Conservation (phyloP, 805 yeast genomes). For the Nakazawaea sp. region DNA sequence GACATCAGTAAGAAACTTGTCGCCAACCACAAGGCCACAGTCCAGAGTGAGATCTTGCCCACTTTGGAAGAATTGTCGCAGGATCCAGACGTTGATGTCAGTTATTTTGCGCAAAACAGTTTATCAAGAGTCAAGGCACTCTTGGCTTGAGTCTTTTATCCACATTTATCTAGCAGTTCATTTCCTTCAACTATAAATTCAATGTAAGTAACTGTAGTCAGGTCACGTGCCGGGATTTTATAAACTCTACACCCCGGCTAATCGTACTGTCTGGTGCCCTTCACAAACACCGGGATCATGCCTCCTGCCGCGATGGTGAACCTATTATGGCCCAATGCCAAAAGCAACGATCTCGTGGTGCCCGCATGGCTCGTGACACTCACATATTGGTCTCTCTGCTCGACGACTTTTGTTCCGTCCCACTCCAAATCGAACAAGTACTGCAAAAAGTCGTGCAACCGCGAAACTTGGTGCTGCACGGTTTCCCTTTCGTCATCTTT, state of each 20-base stretch:
- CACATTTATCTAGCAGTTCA: too few relatives aligned
- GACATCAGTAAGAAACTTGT: constrained; percentile 48
- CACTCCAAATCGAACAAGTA: constrained; percentile 26
- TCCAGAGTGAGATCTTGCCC: constrained; percentile 51
- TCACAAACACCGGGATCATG: constrained; percentile 53
- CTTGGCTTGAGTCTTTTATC: too few relatives aligned
- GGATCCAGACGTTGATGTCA: constrained; percentile 85
- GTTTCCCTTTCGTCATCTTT: constrained; percentile 40
- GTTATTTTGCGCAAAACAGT: constrained; percentile 73
- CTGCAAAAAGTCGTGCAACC: constrained; percentile 41
- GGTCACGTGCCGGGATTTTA: too few relatives aligned
- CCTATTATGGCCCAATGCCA: constrained; percentile 47
- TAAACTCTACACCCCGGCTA: not conserved
- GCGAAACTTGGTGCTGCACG: constrained; percentile 37
- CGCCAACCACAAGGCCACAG: constrained; percentile 25
- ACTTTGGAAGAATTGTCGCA: constrained; percentile 54
- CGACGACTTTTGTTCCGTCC: constrained; percentile 13
- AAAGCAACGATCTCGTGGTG: constrained; percentile 43
- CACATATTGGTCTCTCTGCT: constrained; percentile 23
- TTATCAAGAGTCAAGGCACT: constrained; percentile 27
- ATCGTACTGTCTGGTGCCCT: constrained; percentile 25
- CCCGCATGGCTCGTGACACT: constrained; percentile 59
- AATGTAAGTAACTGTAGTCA: too few relatives aligned
- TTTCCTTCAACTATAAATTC: not conserved
- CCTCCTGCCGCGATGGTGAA: constrained; percentile 60